Evolutionary conservation across 108 stramenopile species (phyloP).

Genomic region (Parmales sp.): DNA sequence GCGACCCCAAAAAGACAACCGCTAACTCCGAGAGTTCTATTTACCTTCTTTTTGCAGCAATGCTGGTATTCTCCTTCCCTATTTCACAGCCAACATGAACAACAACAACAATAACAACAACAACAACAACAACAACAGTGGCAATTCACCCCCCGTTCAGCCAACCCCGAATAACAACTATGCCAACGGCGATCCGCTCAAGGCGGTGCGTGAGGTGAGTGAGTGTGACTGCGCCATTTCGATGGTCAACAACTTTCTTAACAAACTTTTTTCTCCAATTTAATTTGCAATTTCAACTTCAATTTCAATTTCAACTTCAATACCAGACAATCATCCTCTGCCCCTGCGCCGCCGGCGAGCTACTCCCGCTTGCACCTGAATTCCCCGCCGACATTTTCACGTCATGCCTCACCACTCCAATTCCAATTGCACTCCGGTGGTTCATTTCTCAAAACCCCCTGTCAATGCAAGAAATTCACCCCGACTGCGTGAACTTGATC

Average conservation of each 20-base stretch:
- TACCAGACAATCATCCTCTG: conserved; percentile 93
- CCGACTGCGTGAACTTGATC: conserved; percentile 71
- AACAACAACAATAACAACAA: not conserved
- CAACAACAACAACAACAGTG: not conserved
- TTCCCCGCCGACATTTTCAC: conserved; percentile 98
- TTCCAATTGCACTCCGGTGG: conserved; percentile 89
- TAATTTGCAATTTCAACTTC: no score
- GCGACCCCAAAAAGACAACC: no score
- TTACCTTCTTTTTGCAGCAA: conserved; percentile 57
- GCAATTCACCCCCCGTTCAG: not conserved
- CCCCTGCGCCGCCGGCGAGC: conserved; percentile 79
- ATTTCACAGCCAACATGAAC: conserved; percentile 47
- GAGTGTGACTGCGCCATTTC: no score
- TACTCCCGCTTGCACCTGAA: conserved; percentile 83
- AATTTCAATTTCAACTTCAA: no score
- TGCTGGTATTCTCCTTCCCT: conserved; percentile 82
- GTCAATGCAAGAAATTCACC: conserved; percentile 39
- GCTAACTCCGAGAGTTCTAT: no score
- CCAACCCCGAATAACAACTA: not conserved
- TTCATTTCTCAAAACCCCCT: conserved; percentile 70
- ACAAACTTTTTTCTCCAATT: no score
- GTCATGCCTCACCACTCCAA: conserved; percentile 93
- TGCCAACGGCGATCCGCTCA: no score
- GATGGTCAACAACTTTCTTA: no score
- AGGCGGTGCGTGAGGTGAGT: no score